These are phyloP conservation scores for Mortierella antarctica DNA, from an alignment of 192 early-diverging fungal species.

Conservation along the genomic window DNA sequence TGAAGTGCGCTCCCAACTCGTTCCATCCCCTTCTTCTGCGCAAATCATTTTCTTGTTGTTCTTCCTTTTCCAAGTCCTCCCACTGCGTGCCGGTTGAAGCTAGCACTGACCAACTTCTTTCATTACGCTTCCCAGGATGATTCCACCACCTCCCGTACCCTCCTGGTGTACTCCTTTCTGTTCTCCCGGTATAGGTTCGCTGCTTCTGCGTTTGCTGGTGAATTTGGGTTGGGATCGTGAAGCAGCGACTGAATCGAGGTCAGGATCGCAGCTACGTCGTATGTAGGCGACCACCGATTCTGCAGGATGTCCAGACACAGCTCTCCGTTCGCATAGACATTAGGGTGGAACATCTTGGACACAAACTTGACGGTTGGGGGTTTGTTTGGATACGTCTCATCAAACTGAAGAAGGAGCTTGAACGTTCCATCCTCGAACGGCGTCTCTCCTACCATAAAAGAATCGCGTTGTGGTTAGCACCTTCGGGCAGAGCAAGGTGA, in stretches of 20 bases:
- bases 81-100: no score
- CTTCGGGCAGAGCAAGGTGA: neutral
- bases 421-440: conserved; percentile 99
- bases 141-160: conserved; percentile 93
- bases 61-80: neutral
- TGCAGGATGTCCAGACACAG: conserved; percentile 98
- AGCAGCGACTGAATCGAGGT: conserved; percentile 95
- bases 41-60: neutral
- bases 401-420: conserved; percentile 93
- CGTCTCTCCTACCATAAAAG: conserved; percentile 76
- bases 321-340: conserved; percentile 97
- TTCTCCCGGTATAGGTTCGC: conserved; percentile 94
- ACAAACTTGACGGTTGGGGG: conserved; percentile 96
- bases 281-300: conserved; percentile 98
- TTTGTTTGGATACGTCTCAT: conserved; percentile 98
- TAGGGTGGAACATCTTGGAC: conserved; percentile 97
- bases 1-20: no score
- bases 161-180: conserved; percentile 90
- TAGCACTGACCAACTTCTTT: neutral
- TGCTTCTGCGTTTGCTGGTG: conserved; percentile 96
- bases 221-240: conserved; percentile 97
- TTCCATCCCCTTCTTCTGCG: neutral
- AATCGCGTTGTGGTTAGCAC: no score
- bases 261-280: conserved; percentile 93
- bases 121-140: conserved; percentile 79